Evolutionary conservation across 2,329 filamentous ascomycete genomes (phyloP), one percentile per base, ranked within the genome.

Genomic region (Talaromyces piceae): DNA sequence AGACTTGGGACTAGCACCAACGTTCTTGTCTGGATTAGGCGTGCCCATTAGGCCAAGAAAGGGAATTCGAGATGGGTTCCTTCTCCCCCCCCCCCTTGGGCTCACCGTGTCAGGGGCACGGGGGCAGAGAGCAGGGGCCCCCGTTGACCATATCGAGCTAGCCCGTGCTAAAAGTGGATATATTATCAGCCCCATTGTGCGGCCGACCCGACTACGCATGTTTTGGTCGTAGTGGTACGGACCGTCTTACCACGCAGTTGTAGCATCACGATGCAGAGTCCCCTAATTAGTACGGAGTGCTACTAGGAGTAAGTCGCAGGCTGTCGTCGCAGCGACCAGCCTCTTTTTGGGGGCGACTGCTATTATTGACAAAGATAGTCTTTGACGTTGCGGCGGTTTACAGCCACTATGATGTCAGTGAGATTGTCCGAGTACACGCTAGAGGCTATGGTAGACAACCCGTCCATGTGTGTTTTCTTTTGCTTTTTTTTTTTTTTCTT

Each of bases 381-480:
- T 13, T 13, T 43, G 8, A 9, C 2, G n/a, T 2, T 41, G 20
- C 9, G 39, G 39, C 39, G 39, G 23, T 41, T 43, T 43, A 43
- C 39, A 43, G 39, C 39, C 39, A 43, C 39, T 2, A 43, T 43
- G 39, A 43, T 43, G 39, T 43, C 39, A 43, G 8, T n/a, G 39
- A 22, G 20, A n/a, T 13, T 30, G 28, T 7, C 7, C 28, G n/a
- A n/a, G n/a, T n/a, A n/a, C n/a, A n/a, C n/a, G n/a, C n/a, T n/a
- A n/a, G n/a, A n/a, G n/a, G n/a, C n/a, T n/a, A n/a, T n/a, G n/a
- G n/a, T n/a, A n/a, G n/a, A n/a, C n/a, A n/a, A n/a, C n/a, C n/a
- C n/a, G n/a, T n/a, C n/a, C n/a, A n/a, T n/a, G n/a, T n/a, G n/a
- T n/a, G n/a, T n/a, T n/a, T n/a, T n/a, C n/a, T n/a, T n/a, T n/a